These are phyloP conservation scores for Pythium sp. DNA, from an alignment of 352 stramenopile species.

Conservation along the genomic window DNA sequence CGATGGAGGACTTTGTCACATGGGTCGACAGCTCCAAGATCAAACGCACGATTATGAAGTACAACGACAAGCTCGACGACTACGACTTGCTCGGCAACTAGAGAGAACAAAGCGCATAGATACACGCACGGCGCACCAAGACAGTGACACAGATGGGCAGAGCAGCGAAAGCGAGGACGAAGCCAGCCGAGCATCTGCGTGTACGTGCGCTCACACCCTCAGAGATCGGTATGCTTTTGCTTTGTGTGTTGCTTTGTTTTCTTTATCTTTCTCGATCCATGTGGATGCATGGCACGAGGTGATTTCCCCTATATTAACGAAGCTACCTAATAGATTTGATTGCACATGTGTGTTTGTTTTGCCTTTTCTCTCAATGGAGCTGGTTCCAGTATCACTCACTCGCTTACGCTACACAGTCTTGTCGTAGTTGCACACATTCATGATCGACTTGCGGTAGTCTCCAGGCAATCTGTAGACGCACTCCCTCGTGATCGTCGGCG, in stretches of 20 bases:
- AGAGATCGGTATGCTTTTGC: conserved; percentile 3
- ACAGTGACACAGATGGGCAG: background rate
- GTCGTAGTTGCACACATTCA: conserved; percentile 36
- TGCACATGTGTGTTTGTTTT: conserved; percentile 4
- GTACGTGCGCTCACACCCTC: background rate
- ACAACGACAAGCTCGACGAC: conserved; percentile 99
- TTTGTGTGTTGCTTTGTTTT: background rate
- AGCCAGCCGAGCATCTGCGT: background rate
- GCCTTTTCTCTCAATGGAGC: background rate
- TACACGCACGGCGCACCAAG: background rate
- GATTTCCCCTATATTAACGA: conserved; percentile 10
- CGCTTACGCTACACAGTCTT: conserved; percentile 32
- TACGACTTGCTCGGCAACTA: conserved; percentile 98
- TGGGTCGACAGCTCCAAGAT: conserved; percentile 99
- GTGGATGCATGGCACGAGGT: background rate
- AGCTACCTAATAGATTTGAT: conserved; percentile 15
- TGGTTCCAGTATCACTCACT: background rate
- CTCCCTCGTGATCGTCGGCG: conserved; percentile 25
- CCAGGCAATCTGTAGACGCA: conserved; percentile 49
- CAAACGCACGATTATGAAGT: conserved; percentile 97
- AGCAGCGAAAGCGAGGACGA: background rate
- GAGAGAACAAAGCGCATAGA: background rate
- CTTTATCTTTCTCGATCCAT: background rate
- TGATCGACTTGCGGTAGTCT: conserved; percentile 34
- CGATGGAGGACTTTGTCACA: conserved; percentile 99